Evolutionary conservation across 805 yeast genomes (phyloP).

Genomic region (Metschnikowia shivogae): DNA sequence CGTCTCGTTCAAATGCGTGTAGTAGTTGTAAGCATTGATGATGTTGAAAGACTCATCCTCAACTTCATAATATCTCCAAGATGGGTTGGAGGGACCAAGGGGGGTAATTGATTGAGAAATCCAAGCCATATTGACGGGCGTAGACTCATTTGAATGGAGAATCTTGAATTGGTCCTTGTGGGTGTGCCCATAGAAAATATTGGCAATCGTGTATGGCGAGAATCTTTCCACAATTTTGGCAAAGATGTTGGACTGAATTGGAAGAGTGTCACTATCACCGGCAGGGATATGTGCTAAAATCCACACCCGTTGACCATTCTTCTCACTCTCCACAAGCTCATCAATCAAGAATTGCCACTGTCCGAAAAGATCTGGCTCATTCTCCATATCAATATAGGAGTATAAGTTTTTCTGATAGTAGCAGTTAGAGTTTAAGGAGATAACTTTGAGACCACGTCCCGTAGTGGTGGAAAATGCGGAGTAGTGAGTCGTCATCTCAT

Average conservation of each 20-base stretch:
- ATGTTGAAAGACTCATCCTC: conserved; percentile 58
- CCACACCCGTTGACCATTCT: conserved; percentile 64
- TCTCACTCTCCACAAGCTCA: conserved; percentile 60
- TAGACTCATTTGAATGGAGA: conserved; percentile 43
- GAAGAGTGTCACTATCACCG: conserved; percentile 51
- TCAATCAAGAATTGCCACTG: conserved; percentile 56
- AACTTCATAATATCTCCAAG: conserved; percentile 69
- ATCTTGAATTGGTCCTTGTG: conserved; percentile 66
- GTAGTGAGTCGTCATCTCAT: conserved; percentile 44
- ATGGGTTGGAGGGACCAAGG: conserved; percentile 55
- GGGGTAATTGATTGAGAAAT: conserved; percentile 67
- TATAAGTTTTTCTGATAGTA: conserved; percentile 59
- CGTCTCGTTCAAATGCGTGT: conserved; percentile 56
- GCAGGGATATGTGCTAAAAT: conserved; percentile 65
- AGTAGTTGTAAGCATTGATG: conserved; percentile 57
- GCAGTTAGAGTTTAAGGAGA: conserved; percentile 55
- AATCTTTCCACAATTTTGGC: conserved; percentile 59
- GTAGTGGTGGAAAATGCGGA: conserved; percentile 60
- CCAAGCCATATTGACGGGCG: conserved; percentile 56
- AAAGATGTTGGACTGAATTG: conserved; percentile 55
- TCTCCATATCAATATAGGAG: conserved; percentile 49
- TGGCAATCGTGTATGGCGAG: conserved; percentile 65
- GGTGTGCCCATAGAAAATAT: conserved; percentile 67
- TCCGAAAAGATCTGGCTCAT: conserved; percentile 59
- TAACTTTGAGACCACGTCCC: conserved; percentile 39